phyloP scores from a whole-genome alignment of 805 yeast genomes.

The Yamadazyma sp. region DNA sequence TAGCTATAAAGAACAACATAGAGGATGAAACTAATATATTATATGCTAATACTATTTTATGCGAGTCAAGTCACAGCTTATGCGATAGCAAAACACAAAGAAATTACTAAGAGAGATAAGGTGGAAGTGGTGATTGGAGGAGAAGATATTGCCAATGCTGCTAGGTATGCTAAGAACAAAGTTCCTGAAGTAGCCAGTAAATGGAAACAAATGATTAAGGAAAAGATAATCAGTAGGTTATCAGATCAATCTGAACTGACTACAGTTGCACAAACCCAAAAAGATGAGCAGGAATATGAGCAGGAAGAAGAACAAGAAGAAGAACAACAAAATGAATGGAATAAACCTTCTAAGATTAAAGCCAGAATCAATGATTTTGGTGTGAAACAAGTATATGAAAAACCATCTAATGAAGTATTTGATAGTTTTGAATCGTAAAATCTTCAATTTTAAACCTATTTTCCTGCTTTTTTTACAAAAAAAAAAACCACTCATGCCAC shows the following conservation, averaged over 20 bases:
- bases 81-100: too few relatives aligned
- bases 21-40: too few relatives aligned
- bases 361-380: slow-evolving; percentile 5
- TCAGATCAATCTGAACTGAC: slow-evolving; percentile 1
- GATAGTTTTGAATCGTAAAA: background rate
- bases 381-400: background rate
- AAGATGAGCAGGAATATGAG: slow-evolving; percentile 1
- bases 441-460: background rate
- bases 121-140: slow-evolving; percentile 17
- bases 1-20: too few relatives aligned
- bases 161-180: slow-evolving; percentile 15
- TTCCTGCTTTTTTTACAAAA: too few relatives aligned
- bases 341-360: slow-evolving; percentile 3
- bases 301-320: slow-evolving; percentile 1
- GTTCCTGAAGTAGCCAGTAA: slow-evolving; percentile 16
- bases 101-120: slow-evolving; percentile 11
- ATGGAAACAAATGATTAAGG: slow-evolving; percentile 13
- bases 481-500: too few relatives aligned
- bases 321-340: background rate
- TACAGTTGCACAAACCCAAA: background rate
- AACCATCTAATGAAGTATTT: background rate
- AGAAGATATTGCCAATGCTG: slow-evolving; percentile 15
- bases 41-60: too few relatives aligned
- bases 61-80: too few relatives aligned
- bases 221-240: slow-evolving; percentile 11